phyloP scores from a whole-genome alignment of 2,329 filamentous ascomycete species.

The Aspergillus transmontanensis region DNA sequence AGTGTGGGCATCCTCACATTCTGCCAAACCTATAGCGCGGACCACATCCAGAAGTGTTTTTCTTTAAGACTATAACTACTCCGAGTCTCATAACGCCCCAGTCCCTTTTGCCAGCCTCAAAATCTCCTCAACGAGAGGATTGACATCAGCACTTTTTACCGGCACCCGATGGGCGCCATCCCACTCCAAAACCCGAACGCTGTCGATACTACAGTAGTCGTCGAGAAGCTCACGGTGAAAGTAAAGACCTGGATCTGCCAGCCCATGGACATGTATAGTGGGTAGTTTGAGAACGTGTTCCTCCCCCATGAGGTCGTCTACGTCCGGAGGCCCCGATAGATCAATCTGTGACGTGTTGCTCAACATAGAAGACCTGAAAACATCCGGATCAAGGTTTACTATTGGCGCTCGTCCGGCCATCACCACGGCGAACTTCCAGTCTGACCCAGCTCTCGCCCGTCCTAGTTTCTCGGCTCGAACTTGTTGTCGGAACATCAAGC shows the following conservation, averaged over 20 bases:
- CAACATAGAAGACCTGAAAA: neutral
- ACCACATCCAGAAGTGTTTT: too few species aligned
- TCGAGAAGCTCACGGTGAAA: slow-evolving; percentile 60
- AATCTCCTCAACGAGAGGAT: slow-evolving; percentile 56
- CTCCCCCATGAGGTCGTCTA: neutral
- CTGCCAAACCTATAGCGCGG: too few species aligned
- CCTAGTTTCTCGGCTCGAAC: slow-evolving; percentile 30
- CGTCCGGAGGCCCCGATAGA: neutral
- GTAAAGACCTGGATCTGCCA: slow-evolving; percentile 61
- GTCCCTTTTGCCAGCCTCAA: neutral
- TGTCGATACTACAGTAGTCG: slow-evolving; percentile 61
- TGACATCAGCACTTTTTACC: slow-evolving; percentile 67
- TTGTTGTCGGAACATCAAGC: slow-evolving; percentile 65
- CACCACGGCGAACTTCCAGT: slow-evolving; percentile 64
- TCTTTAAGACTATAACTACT: too few species aligned
- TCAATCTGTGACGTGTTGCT: neutral
- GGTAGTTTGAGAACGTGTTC: slow-evolving; percentile 53
- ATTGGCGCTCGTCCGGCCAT: slow-evolving; percentile 65
- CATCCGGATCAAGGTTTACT: slow-evolving; percentile 35
- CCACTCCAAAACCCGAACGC: slow-evolving; percentile 68
- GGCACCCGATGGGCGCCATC: slow-evolving; percentile 72
- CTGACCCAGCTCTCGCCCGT: slow-evolving; percentile 29
- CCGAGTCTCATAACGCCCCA: too few species aligned
- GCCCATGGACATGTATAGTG: slow-evolving; percentile 69
- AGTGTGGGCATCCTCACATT: too few species aligned